Evolutionary conservation across 495 filamentous ascomycete genomes (phyloP).

Genomic region (Neurospora sublineolata): DNA sequence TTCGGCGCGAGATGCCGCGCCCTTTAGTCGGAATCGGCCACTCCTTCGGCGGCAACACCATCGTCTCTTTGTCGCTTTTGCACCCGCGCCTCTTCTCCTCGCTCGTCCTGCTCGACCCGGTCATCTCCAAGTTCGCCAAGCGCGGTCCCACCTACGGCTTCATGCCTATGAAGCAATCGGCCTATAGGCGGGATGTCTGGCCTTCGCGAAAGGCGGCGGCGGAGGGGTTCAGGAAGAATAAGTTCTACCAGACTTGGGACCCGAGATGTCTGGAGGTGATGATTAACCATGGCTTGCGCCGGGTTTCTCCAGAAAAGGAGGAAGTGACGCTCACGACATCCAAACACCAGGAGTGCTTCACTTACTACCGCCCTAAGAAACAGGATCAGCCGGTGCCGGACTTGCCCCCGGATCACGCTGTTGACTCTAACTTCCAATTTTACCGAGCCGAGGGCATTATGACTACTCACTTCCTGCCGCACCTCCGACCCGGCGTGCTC

Average conservation of each 20-base stretch:
- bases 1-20: slow-evolving; percentile 71
- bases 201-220: slow-evolving; percentile 51
- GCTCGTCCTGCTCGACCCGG: slow-evolving; percentile 71
- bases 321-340: slow-evolving; percentile 50
- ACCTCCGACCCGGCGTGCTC: slow-evolving; percentile 65
- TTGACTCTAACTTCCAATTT: slow-evolving; percentile 41
- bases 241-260: slow-evolving; percentile 68
- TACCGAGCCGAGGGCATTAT: slow-evolving; percentile 61
- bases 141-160: slow-evolving; percentile 20
- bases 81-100: slow-evolving; percentile 74
- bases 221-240: slow-evolving; percentile 44
- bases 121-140: slow-evolving; percentile 34
- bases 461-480: slow-evolving; percentile 52
- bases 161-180: slow-evolving; percentile 20
- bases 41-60: slow-evolving; percentile 69
- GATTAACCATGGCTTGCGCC: slow-evolving; percentile 52
- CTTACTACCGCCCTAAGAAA: slow-evolving; percentile 34
- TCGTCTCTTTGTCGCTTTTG: slow-evolving; percentile 51
- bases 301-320: background rate
- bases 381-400: slow-evolving; percentile 8
- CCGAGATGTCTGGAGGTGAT: slow-evolving; percentile 56
- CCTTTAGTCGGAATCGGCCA: slow-evolving; percentile 88
- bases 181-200: slow-evolving; percentile 62
- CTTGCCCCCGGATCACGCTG: background rate
- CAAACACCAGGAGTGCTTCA: slow-evolving; percentile 51